Evolutionary conservation across 108 stramenopile species (phyloP), one percentile per base, ranked within the genome.

Genomic region (Pseudonitzschia pungens): DNA sequence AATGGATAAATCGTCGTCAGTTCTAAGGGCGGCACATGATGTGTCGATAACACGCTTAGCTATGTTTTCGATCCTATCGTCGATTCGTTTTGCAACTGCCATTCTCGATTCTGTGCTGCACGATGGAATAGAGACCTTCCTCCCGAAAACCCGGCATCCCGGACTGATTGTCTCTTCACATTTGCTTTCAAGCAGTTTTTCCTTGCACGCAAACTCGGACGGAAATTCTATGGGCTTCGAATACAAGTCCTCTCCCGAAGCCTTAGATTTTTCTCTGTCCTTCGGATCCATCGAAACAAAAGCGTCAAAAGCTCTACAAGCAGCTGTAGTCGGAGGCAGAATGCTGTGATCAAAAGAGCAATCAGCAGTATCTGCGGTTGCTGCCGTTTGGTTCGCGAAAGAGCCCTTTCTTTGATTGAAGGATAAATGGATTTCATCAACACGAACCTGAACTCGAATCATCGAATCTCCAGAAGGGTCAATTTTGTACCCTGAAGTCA

Each of bases 381-480:
- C 11, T n/a, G 6, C 66, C 18, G 40, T 68, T 67, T 14, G 24
- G 31, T 65, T 31, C 20, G 55, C 21, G 52, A 51, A 59, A 60
- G 26, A 26, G 4, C 59, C 42, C 20, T 8, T 24, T 54, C 32
- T 40, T 24, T 65, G 20, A 10, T 16, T 21, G 5, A 9, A 5
- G 1, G 32, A 40, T 16, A 28, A 22, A 43, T 20, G 18, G 2
- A 27, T 41, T 41, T 0, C 56, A 6, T 68, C 24, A 9, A 75
- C 66, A 18, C 32, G 28, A 28, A 75, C 26, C 15, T 41, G 40
- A 5, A 75, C 33, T 20, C 74, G 65, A 36, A 75, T 55, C 40
- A 75, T 59, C 33, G 74, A 67, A 68, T 75, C 74, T 16, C 74
- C 74, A 6, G 48, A 40, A 9, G 74, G 56, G 57, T 75, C 74